These are phyloP conservation scores for Trichophyton simii DNA, from an alignment of 2,329 filamentous ascomycete species.

Conservation along the genomic window DNA sequence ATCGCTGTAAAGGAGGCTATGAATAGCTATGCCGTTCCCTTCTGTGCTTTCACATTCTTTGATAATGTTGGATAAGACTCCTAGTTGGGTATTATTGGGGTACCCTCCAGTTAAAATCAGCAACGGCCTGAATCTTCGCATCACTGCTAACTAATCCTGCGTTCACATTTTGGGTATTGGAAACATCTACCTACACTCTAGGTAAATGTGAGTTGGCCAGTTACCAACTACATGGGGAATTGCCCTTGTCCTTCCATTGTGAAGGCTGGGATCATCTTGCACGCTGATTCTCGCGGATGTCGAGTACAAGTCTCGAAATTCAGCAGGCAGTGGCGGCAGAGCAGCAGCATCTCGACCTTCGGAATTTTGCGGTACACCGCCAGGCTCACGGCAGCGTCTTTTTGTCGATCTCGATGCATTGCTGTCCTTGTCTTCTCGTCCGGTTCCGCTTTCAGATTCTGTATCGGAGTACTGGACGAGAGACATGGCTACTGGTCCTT, in stretches of 20 bases:
- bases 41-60: constrained; percentile 23
- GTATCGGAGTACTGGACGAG: constrained; percentile 11
- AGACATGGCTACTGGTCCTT: background rate
- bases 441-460: constrained; percentile 20
- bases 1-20: constrained; percentile 63
- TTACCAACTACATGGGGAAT: constrained; percentile 77
- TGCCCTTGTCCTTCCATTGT: constrained; percentile 70
- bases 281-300: constrained; percentile 65
- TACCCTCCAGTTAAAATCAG: constrained; percentile 25
- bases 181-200: constrained; percentile 62
- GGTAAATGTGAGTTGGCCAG: constrained; percentile 86
- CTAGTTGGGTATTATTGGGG: constrained; percentile 27
- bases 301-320: constrained; percentile 84
- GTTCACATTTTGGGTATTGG: background rate
- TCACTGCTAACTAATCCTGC: background rate
- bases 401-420: constrained; percentile 18
- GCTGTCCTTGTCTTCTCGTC: constrained; percentile 8
- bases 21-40: constrained; percentile 37
- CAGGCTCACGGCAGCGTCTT: constrained; percentile 13
- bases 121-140: background rate
- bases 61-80: constrained; percentile 22
- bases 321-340: constrained; percentile 62
- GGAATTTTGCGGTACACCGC: background rate
- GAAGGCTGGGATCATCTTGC: constrained; percentile 68
- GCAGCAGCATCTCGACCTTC: constrained; percentile 13